Evolutionary conservation across 2,329 filamentous ascomycete species (phyloP).

Genomic region (Podosphaera leucotricha): DNA sequence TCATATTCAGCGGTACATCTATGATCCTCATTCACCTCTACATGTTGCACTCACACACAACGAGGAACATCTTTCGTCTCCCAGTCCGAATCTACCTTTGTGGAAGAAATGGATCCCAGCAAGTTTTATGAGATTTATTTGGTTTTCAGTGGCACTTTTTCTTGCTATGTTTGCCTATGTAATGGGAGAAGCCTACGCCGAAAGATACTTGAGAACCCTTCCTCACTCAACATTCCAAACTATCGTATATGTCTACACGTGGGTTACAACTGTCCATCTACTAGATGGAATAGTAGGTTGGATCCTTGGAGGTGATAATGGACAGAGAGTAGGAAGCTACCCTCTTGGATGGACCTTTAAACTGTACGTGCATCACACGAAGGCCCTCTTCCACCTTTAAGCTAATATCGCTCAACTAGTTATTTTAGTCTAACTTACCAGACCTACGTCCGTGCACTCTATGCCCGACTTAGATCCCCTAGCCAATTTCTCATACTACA

Average conservation of each 20-base stretch:
- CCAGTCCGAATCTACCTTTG: conserved; percentile 7
- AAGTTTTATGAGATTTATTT: conserved; percentile 44
- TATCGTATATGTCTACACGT: conserved; percentile 45
- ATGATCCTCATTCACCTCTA: conserved; percentile 14
- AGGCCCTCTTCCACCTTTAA: not conserved
- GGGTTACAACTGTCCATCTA: conserved; percentile 41
- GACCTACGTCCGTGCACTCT: conserved; percentile 45
- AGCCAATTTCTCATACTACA: conserved; percentile 42
- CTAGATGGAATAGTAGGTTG: conserved; percentile 41
- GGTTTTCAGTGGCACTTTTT: conserved; percentile 41
- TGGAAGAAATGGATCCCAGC: conserved; percentile 31
- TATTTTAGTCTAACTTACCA: conserved; percentile 32
- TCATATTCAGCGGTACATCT: conserved; percentile 15
- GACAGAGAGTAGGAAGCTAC: conserved; percentile 43
- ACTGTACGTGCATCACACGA: conserved; percentile 23
- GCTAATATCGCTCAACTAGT: not conserved
- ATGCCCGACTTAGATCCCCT: conserved; percentile 41
- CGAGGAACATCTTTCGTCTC: conserved; percentile 2
- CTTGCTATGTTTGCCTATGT: conserved; percentile 42
- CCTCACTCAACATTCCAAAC: conserved; percentile 44
- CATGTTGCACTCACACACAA: conserved; percentile 13
- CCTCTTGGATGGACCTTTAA: conserved; percentile 51
- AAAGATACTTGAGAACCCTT: conserved; percentile 42
- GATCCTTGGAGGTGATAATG: conserved; percentile 41
- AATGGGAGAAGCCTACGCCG: conserved; percentile 43